Base-by-base conservation (phyloP, 2,329 filamentous ascomycete genomes). In the Bipolaris cookei region DNA sequence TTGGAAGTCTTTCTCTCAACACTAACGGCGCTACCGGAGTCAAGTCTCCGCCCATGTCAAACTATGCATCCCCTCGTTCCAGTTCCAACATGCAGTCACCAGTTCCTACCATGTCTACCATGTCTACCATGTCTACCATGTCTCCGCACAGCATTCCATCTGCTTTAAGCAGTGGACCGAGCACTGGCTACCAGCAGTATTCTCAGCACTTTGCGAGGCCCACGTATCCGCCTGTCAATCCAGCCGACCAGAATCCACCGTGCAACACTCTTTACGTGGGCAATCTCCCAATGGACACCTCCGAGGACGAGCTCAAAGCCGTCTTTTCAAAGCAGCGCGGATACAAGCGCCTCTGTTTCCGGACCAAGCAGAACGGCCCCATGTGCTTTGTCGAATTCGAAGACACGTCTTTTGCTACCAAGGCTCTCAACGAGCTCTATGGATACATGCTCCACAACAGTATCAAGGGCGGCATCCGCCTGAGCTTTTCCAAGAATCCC, bases 341-440 rank as follows among this genome's bases (percentile, higher is more conserved):
- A 3, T 99, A 97, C 81, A 98, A 96, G 79, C 86, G 95, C 25
- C 86, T 99, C 6, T 97, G 92, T 73, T 97, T 97, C 82, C 86
- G 94, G 32, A 96, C 92, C 51, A 98, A 98, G 80, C 87, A 91
- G 64, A 97, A 97, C 67, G 94, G 94, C 0, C 94, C 94, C 1
- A 98, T 98, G 93, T 98, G 95, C 74, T 98, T 98, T 76, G 95
- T 99, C 35, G 95, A 99, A 76, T 99, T 98, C 67, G 94, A 98
- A 70, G 93, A 97, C 69, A 84, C 96, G 10, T 90, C 91, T 1
- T 94, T 92, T 70, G 94, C 95, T 0, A 97, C 94, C 39, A 96
- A 95, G 77, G 90, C 93, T 1, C 83, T 98, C 2, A 87, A 93
- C 63, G 92, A 97, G 54, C 83, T 98, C 1, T 97, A 98, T 70